phyloP scores from a whole-genome alignment of 495 filamentous ascomycete genomes.

The Podospora didyma region DNA sequence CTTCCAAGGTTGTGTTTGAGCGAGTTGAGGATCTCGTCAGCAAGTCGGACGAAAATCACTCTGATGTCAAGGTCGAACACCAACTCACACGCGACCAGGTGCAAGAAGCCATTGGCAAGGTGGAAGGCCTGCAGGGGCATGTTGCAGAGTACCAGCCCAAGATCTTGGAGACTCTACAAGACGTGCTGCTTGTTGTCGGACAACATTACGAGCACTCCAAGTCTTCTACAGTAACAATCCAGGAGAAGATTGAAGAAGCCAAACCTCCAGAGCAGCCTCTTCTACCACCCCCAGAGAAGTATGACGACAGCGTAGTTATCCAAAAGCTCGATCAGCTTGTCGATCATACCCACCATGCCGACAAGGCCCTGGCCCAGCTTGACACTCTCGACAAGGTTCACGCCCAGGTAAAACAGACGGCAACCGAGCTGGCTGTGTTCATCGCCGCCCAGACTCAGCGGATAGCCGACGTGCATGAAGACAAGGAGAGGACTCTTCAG shows the following conservation, averaged over 20 bases:
- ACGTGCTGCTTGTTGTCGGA: conserved; percentile 73
- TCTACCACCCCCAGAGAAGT: conserved; percentile 40
- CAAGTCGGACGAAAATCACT: conserved; percentile 73
- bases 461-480: conserved; percentile 73
- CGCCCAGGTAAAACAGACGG: conserved; percentile 80
- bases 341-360: conserved; percentile 55
- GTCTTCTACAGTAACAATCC: conserved; percentile 37
- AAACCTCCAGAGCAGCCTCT: conserved; percentile 38
- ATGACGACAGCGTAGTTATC: conserved; percentile 62
- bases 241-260: conserved; percentile 53
- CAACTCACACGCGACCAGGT: conserved; percentile 72
- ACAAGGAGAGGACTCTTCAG: conserved; percentile 74
- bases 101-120: conserved; percentile 61
- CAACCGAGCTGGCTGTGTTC: conserved; percentile 81
- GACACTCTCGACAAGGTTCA: conserved; percentile 87
- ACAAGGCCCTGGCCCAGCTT: conserved; percentile 56
- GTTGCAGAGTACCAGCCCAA: conserved; percentile 79
- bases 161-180: conserved; percentile 74
- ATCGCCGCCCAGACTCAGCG: conserved; percentile 73
- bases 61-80: conserved; percentile 69
- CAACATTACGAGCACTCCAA: conserved; percentile 76
- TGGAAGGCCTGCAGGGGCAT: conserved; percentile 72
- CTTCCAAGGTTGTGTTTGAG: conserved; percentile 77
- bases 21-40: conserved; percentile 70
- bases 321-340: conserved; percentile 85